A percentile compares a stretch with the other conserved stretches of the same genome.
Conservation (phyloP, 2,329 filamentous ascomycete genomes). For the Fusarium kyushuense region DNA sequence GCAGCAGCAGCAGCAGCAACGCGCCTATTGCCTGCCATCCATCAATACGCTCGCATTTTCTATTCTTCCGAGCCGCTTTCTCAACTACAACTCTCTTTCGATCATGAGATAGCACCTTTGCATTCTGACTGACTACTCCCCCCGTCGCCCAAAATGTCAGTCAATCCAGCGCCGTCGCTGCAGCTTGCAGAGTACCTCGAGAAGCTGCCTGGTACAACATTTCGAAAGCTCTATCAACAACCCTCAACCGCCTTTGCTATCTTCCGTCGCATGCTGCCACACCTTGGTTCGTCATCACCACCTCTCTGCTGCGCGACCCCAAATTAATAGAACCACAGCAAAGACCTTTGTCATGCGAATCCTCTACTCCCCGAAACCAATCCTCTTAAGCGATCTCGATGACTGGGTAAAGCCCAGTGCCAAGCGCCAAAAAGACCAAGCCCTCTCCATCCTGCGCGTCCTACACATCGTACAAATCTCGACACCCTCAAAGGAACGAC, state of each 20-base stretch:
- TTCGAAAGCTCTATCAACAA: conserved; percentile 92
- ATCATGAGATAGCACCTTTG: conserved; percentile 45
- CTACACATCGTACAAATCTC: conserved; percentile 87
- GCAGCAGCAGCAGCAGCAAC: neutral
- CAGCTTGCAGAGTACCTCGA: conserved; percentile 91
- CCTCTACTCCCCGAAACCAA: conserved; percentile 86
- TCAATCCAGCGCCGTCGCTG: conserved; percentile 62
- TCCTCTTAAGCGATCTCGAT: conserved; percentile 84
- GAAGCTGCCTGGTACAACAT: conserved; percentile 88
- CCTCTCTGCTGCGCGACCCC: neutral
- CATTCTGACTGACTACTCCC: conserved; percentile 41
- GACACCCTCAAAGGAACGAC: conserved; percentile 68
- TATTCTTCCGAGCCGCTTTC: neutral
- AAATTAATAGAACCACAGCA: conserved; percentile 61
- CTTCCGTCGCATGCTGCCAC: conserved; percentile 95
- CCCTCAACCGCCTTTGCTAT: conserved; percentile 95
- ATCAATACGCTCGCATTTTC: neutral
- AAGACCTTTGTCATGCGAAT: conserved; percentile 97
- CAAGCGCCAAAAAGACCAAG: conserved; percentile 80
- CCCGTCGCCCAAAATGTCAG: conserved; percentile 59
- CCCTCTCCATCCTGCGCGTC: conserved; percentile 81
- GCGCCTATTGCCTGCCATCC: neutral
- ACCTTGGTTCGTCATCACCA: conserved; percentile 72
- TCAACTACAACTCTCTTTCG: neutral
- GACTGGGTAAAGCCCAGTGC: conserved; percentile 80